phyloP scores from a whole-genome alignment of 768 basidiomycete genomes.

The Termitomyces sp. region DNA sequence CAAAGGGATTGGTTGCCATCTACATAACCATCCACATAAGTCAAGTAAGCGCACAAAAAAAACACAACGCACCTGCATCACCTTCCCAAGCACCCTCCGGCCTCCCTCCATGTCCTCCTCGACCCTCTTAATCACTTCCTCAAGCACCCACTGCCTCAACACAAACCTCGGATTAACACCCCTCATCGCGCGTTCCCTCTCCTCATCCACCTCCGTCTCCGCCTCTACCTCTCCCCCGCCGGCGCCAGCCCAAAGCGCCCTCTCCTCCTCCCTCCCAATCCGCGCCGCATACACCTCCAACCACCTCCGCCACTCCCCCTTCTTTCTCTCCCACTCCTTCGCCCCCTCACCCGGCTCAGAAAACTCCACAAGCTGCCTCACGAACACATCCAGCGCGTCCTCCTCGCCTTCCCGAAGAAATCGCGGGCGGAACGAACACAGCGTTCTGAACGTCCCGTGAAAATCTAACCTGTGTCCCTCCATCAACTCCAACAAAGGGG shows the following conservation, averaged over 20 bases:
- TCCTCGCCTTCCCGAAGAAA: not conserved
- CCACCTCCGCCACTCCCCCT: slow-evolving; percentile 60
- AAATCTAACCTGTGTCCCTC: slow-evolving; percentile 81
- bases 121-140: slow-evolving; percentile 82
- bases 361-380: slow-evolving; percentile 41
- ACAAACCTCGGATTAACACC: slow-evolving; percentile 87
- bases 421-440: slow-evolving; percentile 56
- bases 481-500: slow-evolving; percentile 75
- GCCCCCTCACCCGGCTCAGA: slow-evolving; percentile 36
- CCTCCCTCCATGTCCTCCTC: slow-evolving; percentile 65
- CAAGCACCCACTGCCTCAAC: slow-evolving; percentile 92
- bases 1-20: slow-evolving; percentile 89
- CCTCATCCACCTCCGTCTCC: slow-evolving; percentile 33
- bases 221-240: too few relatives aligned
- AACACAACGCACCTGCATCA: slow-evolving; percentile 64
- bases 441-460: slow-evolving; percentile 76
- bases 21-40: slow-evolving; percentile 26
- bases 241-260: slow-evolving; percentile 39
- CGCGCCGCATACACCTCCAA: slow-evolving; percentile 59
- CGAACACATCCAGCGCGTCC: slow-evolving; percentile 37
- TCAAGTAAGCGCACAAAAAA: not conserved
- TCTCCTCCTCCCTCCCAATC: slow-evolving; percentile 47
- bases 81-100: slow-evolving; percentile 71
- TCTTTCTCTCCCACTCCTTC: slow-evolving; percentile 40
- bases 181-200: slow-evolving; percentile 50